Evolutionary conservation across 345 rosid genomes (phyloP).

Genomic region (Eucalyptus cloeziana): DNA sequence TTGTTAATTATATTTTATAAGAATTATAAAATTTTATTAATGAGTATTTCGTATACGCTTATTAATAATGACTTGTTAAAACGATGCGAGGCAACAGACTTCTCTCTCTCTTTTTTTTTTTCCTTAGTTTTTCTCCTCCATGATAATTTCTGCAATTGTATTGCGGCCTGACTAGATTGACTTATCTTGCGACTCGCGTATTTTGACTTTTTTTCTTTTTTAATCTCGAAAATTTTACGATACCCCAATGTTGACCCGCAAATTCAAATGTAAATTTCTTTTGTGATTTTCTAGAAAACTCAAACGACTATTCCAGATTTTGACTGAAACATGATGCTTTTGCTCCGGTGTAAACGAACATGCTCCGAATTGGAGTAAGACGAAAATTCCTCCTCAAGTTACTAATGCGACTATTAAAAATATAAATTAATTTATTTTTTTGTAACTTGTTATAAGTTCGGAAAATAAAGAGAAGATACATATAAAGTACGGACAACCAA

Average conservation of each 20-base stretch:
- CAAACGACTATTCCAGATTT: accelerated
- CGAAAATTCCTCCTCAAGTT: not conserved
- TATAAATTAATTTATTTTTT: accelerated
- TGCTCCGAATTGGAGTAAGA: not conserved
- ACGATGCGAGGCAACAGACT: accelerated
- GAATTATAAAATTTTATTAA: too few species aligned
- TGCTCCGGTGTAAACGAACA: not conserved
- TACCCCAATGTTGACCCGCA: accelerated
- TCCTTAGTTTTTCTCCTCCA: too few species aligned
- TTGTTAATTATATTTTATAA: not conserved
- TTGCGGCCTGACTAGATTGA: not conserved
- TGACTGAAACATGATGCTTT: not conserved
- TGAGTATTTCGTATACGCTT: not conserved
- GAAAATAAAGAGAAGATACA: not conserved
- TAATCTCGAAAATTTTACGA: accelerated
- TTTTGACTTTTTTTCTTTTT: too few species aligned
- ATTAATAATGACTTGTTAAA: too few species aligned
- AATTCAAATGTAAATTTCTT: too few species aligned
- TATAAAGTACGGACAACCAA: accelerated
- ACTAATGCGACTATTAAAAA: not conserved
- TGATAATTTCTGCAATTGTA: too few species aligned
- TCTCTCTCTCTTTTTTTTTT: too few species aligned
- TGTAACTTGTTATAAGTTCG: accelerated
- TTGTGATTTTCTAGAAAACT: not conserved
- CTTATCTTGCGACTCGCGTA: accelerated